Conservation (phyloP, 2,329 filamentous ascomycete species). For the Ophiocordyceps sinensis region DNA sequence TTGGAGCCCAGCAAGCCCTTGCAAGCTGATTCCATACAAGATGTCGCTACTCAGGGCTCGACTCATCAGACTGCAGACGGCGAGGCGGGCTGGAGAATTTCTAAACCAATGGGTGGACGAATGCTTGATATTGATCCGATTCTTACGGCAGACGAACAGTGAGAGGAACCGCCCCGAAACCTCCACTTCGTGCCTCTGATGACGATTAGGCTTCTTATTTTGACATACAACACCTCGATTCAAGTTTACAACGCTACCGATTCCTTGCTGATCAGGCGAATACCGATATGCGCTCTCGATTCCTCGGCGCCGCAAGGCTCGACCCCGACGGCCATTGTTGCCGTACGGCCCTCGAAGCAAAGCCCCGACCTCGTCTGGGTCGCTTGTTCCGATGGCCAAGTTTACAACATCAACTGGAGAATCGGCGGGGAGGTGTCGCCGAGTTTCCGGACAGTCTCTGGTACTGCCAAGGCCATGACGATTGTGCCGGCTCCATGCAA, state of each 20-base stretch:
- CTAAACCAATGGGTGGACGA: constrained; percentile 48
- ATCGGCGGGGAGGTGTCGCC: constrained; percentile 26
- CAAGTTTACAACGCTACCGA: constrained; percentile 71
- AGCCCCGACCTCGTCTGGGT: constrained; percentile 41
- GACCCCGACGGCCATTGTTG: constrained; percentile 21
- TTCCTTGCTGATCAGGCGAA: constrained; percentile 64
- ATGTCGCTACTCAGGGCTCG: constrained; percentile 10
- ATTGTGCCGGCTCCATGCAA: constrained; percentile 22
- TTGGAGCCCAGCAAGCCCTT: constrained; percentile 2
- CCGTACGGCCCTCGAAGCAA: constrained; percentile 23
- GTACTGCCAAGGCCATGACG: constrained; percentile 30
- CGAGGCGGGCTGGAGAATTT: constrained; percentile 40
- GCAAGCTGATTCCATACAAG: constrained; percentile 2
- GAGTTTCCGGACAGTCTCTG: constrained; percentile 26
- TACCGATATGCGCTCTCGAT: constrained; percentile 33
- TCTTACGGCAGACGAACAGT: constrained; percentile 47
- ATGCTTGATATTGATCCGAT: constrained; percentile 52
- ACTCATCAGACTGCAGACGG: constrained; percentile 14
- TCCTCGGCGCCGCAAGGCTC: constrained; percentile 10
- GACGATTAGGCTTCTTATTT: constrained; percentile 48
- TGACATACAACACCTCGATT: constrained; percentile 60
- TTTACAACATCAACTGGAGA: constrained; percentile 47
- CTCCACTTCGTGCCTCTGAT: constrained; percentile 4
- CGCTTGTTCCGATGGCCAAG: constrained; percentile 39
- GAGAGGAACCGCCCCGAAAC: constrained; percentile 11